A percentile compares a stretch with the other conserved stretches of the same genome.
phyloP scores from a whole-genome alignment of 2,329 filamentous ascomycete species.

The Neopestalotiopsis sp. region DNA sequence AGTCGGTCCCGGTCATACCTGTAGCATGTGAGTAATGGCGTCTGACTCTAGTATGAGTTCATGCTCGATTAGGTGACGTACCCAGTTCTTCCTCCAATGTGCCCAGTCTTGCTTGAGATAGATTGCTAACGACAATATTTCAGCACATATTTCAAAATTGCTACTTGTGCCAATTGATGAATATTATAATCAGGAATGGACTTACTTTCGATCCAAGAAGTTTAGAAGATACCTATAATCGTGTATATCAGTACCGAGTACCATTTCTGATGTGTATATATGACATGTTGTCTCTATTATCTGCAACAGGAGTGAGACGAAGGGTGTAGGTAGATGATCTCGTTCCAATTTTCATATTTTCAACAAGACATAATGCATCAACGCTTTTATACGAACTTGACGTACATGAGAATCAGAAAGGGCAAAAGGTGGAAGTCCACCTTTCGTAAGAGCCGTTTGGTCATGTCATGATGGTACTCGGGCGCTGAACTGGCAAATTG shows the following conservation, averaged over 20 bases:
- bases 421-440: constrained; percentile 59
- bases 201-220: constrained; percentile 54
- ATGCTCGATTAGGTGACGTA: not conserved
- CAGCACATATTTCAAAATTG: not conserved
- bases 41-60: not conserved
- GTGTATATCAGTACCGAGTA: constrained; percentile 4
- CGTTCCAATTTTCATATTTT: too few relatives aligned
- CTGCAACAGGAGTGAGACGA: not conserved
- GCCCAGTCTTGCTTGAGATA: constrained; percentile 60
- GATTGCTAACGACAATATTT: constrained; percentile 41
- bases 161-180: not conserved
- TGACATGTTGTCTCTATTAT: not conserved
- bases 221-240: constrained; percentile 54
- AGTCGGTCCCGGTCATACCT: constrained; percentile 59
- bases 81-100: constrained; percentile 57
- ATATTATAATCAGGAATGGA: not conserved
- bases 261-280: not conserved
- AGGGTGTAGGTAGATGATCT: too few relatives aligned
- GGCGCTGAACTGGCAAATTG: constrained; percentile 33
- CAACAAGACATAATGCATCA: too few relatives aligned
- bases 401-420: constrained; percentile 53
- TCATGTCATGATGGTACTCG: constrained; percentile 36
- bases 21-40: not conserved
- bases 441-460: constrained; percentile 50
- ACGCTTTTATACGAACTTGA: not conserved